phyloP scores from a whole-genome alignment of 192 early-diverging fungal species.

The Linnemannia zychae region DNA sequence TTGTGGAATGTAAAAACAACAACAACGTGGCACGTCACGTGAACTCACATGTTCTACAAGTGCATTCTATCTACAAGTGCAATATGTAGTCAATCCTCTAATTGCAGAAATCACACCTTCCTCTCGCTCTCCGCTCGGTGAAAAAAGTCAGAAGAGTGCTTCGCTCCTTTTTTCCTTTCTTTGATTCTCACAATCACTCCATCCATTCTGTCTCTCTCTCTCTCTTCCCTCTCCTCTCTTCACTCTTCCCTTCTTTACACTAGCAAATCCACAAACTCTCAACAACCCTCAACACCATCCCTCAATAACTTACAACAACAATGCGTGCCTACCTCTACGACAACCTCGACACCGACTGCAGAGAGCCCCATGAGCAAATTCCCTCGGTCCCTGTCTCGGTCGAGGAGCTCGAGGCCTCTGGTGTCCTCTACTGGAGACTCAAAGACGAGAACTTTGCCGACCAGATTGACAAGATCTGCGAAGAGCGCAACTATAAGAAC shows the following conservation, averaged over 20 bases:
- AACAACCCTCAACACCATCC: neutral
- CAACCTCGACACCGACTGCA: constrained; percentile 76
- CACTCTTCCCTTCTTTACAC: neutral
- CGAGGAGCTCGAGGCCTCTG: constrained; percentile 75
- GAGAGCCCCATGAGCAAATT: constrained; percentile 83
- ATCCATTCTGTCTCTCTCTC: constrained; percentile 10
- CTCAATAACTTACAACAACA: neutral
- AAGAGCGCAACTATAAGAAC: constrained; percentile 91
- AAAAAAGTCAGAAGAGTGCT: neutral
- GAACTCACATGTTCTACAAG: neutral
- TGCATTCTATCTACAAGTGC: neutral
- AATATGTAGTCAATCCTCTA: neutral
- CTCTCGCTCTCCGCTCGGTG: neutral
- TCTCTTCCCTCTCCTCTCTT: constrained; percentile 3
- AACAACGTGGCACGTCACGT: neutral
- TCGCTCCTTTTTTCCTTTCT: neutral
- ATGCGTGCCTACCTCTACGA: constrained; percentile 90
- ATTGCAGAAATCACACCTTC: neutral
- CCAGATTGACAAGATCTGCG: constrained; percentile 76
- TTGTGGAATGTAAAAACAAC: neutral
- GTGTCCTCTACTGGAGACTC: constrained; percentile 83
- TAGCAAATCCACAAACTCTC: neutral
- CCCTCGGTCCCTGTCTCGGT: constrained; percentile 72
- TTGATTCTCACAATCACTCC: neutral
- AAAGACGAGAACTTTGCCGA: constrained; percentile 66